These are phyloP conservation scores for Periconia sp. DNA, from an alignment of 2,329 filamentous ascomycete species.

Conservation along the genomic window DNA sequence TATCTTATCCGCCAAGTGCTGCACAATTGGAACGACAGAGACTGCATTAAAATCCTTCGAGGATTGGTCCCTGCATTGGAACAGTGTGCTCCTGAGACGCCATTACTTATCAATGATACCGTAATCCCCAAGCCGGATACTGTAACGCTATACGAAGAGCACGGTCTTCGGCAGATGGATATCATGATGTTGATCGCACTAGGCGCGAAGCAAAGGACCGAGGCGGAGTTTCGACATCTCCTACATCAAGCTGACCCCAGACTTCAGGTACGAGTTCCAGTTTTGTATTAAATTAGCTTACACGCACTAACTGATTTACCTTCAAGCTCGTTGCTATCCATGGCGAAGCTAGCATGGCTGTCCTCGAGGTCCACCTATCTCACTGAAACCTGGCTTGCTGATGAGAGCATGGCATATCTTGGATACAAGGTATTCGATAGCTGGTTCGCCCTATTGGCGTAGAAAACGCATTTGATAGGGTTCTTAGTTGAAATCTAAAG, in stretches of 20 bases:
- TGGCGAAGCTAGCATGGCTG: too few species aligned
- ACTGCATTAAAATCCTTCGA: constrained; percentile 39
- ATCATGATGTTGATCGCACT: constrained; percentile 31
- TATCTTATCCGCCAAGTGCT: constrained; percentile 44
- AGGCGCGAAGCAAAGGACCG: constrained; percentile 21
- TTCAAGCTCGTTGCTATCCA: too few species aligned
- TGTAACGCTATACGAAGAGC: constrained; percentile 23
- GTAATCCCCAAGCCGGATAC: constrained; percentile 27
- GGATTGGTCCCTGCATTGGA: constrained; percentile 38
- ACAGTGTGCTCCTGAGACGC: constrained; percentile 22
- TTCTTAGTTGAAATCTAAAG: too few species aligned
- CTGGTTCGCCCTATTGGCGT: too few species aligned
- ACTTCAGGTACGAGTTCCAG: too few species aligned
- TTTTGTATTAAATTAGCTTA: too few species aligned
- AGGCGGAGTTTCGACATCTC: neutral
- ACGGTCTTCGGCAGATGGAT: constrained; percentile 31
- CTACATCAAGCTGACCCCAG: neutral
- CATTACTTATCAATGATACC: constrained; percentile 38
- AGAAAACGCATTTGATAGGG: too few species aligned
- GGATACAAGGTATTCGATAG: too few species aligned
- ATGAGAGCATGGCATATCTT: too few species aligned
- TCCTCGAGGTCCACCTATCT: too few species aligned
- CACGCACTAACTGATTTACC: too few species aligned
- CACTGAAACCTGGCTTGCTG: too few species aligned
- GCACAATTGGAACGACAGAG: constrained; percentile 45